These are phyloP conservation scores for Fraxinus velutina DNA, from an alignment of 305 asterid species.

Conservation along the genomic window DNA sequence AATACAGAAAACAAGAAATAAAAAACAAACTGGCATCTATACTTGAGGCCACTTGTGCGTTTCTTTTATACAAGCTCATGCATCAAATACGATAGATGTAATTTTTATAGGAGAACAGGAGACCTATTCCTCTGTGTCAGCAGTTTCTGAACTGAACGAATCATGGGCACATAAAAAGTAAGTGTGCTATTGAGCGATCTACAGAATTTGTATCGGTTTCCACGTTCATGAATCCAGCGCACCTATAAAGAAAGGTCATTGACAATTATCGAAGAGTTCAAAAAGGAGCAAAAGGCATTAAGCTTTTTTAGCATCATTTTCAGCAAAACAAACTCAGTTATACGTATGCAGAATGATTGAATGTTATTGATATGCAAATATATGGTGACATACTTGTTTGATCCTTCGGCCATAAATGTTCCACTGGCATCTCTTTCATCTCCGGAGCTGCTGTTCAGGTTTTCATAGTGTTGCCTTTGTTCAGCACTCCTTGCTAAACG, in stretches of 20 bases:
- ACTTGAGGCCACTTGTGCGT: background rate
- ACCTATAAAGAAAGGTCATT: conserved; percentile 31
- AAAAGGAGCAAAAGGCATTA: background rate
- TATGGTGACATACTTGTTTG: conserved; percentile 40
- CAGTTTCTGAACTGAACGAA: conserved; percentile 25
- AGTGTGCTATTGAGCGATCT: conserved; percentile 84
- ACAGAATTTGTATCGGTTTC: conserved; percentile 83
- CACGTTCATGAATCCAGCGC: conserved; percentile 48
- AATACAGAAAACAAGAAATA: background rate
- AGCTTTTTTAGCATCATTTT: background rate
- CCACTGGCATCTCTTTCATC: conserved; percentile 43
- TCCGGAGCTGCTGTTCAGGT: conserved; percentile 29
- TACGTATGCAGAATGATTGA: background rate
- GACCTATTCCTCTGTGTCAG: conserved; percentile 11
- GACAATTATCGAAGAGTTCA: background rate
- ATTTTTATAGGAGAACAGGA: conserved; percentile 4
- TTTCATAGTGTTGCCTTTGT: conserved; percentile 50
- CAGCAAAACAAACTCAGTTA: conserved; percentile 2
- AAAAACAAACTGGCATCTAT: background rate
- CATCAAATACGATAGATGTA: background rate
- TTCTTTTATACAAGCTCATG: background rate
- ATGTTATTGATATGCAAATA: background rate
- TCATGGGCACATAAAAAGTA: conserved; percentile 50
- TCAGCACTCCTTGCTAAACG: conserved; percentile 88
- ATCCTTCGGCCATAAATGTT: conserved; percentile 38